Evolutionary conservation across 2,329 filamentous ascomycete genomes (phyloP), one percentile per base, ranked within the genome.

Genomic region (Aspergillus melleus): DNA sequence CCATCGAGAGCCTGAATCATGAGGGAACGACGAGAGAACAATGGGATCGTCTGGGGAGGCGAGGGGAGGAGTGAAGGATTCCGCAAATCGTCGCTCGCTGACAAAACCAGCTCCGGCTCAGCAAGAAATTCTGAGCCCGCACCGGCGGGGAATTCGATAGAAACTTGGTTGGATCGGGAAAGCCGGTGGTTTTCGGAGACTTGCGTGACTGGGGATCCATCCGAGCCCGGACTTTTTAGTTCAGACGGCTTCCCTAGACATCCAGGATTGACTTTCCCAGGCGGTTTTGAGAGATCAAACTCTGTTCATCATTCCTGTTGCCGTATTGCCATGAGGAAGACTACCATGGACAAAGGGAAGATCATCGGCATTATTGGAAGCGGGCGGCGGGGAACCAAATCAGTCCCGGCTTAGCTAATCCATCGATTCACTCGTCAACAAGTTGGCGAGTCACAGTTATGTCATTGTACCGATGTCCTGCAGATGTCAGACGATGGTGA

Each of bases 1-100:
- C 71, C 70, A 71, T 70, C 39, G 57, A 66, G 57, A 52, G 52
- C 20, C 55, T 46, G 51, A 58, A 61, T 64, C 59, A 61, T 59
- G n/a, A 39, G 42, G 51, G 20, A 53, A 44, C 46, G 44, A 56
- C 36, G 52, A 52, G 55, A 52, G 56, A 39, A 32, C 26, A 22
- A 32, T 39, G 49, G 54, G 50, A 30, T 36, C 44, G 52, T 49
- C 52, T 30, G 46, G 26, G 22, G 39, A 44, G 36, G n/a, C 26
- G 32, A 55, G 29, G 51, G 44, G 44, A 29, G 47, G 49, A 42
- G 14, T n/a, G 36, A 16, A 52, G 46, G 47, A 46, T 11, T 39
- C 29, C 20, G 46, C 29, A 42, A 44, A 52, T 19, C 16, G 39
- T 12, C 36, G 19, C 36, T 55, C 46, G 57, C 57, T 59, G 57